Base-by-base conservation (phyloP, 345 rosid species). In the Isatis tinctoria region DNA sequence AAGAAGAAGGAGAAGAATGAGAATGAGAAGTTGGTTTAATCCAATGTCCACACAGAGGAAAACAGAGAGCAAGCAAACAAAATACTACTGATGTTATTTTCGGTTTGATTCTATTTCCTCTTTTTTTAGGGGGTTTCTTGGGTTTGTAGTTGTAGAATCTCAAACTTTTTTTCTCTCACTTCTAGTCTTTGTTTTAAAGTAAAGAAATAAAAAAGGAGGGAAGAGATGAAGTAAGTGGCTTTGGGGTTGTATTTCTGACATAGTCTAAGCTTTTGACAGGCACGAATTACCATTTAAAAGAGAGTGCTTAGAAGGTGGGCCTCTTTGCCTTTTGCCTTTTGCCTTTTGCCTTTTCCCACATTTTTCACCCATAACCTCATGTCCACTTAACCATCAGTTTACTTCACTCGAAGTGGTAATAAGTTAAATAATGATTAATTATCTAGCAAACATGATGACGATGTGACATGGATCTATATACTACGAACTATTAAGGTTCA, bases 1-100 rank as follows among this genome's bases (percentile, higher is more conserved):
- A 64, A 57, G 80, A 62, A 62, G 61, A n/a, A n/a, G n/a, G n/a
- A n/a, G 41, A 33, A 49, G 70, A 70, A 48, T 18, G 54, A 65
- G 72, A 58, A 77, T 71, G 76, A 65, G 52, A 76, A 56, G 53
- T 60, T 75, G 65, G 71, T 70, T 76, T 70, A 58, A 76, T 76
- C 76, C 80, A 70, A 70, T 70, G 75, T 33, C 49, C 24, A 22
- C 56, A 43, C 74, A 75, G 71, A 44, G 80, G 71, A 76, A 76
- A 76, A 70, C 75, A 76, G 75, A 76, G 72, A 77, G 76, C 49
- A 77, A 77, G 40, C 80, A 65, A 77, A 77, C 80, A 74, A 77
- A 74, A 65, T 61, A 32, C 43, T 44, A 54, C 59, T 11, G n/a
- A 30, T 63, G 80, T 57, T 70, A 18, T 28, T 58, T 58, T 77